Percentiles rank a stretch among this genome's conserved stretches.
phyloP scores from a whole-genome alignment of 2,329 filamentous ascomycete species.

The Bipolaris sorokiniana region DNA sequence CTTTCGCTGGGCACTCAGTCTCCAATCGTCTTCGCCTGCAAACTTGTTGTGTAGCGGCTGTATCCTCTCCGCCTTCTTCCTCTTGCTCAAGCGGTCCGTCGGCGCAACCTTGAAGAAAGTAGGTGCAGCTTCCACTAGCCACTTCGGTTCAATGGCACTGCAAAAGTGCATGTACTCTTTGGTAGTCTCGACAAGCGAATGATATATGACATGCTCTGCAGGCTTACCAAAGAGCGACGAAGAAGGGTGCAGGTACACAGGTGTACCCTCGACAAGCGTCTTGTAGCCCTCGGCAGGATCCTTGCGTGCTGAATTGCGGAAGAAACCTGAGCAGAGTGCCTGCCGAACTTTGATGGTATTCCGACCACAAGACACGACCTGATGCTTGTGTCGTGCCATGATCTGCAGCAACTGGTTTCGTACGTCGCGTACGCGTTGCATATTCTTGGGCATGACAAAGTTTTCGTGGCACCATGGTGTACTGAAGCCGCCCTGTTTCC shows the following conservation, averaged over 20 bases:
- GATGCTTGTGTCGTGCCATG: constrained; percentile 88
- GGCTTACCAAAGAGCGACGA: constrained; percentile 94
- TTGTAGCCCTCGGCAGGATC: constrained; percentile 98
- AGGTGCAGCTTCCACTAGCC: constrained; percentile 93
- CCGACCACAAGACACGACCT: constrained; percentile 81
- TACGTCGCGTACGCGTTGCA: constrained; percentile 89
- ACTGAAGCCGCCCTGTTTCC: constrained; percentile 83
- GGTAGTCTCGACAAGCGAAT: constrained; percentile 87
- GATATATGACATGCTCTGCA: constrained; percentile 94
- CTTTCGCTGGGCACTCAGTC: constrained; percentile 83
- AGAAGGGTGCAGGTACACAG: constrained; percentile 91
- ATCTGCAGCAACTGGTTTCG: constrained; percentile 90
- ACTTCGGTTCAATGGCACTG: constrained; percentile 90
- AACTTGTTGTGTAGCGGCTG: constrained; percentile 95
- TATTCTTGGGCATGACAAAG: constrained; percentile 90
- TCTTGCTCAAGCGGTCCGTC: constrained; percentile 83
- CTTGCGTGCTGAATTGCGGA: constrained; percentile 92
- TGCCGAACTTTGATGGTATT: constrained; percentile 87
- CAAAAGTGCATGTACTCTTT: constrained; percentile 99
- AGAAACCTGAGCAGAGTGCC: constrained; percentile 91
- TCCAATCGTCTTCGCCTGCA: constrained; percentile 92
- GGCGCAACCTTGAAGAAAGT: constrained; percentile 98
- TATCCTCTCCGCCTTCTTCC: constrained; percentile 92
- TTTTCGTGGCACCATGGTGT: constrained; percentile 97
- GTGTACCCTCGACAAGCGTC: constrained; percentile 92